Base-by-base conservation (phyloP, 305 asterid genomes). In the Fraxinus greggii region DNA sequence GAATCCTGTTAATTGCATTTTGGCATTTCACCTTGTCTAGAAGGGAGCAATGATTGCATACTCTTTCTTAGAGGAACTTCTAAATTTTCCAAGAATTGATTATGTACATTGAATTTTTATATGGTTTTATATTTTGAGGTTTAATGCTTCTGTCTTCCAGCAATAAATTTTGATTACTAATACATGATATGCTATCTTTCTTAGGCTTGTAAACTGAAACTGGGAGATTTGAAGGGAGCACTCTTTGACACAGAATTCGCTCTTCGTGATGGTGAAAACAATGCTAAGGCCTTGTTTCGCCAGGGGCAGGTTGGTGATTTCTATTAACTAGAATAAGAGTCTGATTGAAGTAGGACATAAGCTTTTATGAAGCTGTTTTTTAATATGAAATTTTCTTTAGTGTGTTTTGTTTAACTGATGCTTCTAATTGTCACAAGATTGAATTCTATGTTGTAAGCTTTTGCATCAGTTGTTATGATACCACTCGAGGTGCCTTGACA, bases 261-360 rank as follows among this genome's bases (percentile, higher is more conserved):
- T 8, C 89, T 95, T 93, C 94, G 98, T 79, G 99, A 94, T 33
- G 93, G 92, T 81, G 98, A 89, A 82, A 87, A 92, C 82, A 95
- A 91, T 87, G 98, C 99, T 3, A 95, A 95, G 90, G 97, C 98
- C 79, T 90, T 94, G 86, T 95, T 92, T 87, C 96, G 99, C 79
- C 98, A 92, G 88, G 99, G 99, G 82, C 99, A 95, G 98, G 99
- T 95, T 85, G 76, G 80, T 80, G 32, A n/a, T 45, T 79, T 21
- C 76, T 76, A 13, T 67, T 17, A 67, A 67, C 36, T 67, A 10
- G 24, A 21, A 56, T 26, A 9, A 24, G 17, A 26, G 5, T 9
- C 72, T 24, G 19, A 28, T 67, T 13, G 36, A 12, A 67, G 74
- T 29, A 67, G 74, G 21, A 29, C 74, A 67, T 29, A 12, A 28